These are phyloP conservation scores for Coelastrella sp. DNA, from an alignment of 139 green algal genomes.

Conservation along the genomic window DNA sequence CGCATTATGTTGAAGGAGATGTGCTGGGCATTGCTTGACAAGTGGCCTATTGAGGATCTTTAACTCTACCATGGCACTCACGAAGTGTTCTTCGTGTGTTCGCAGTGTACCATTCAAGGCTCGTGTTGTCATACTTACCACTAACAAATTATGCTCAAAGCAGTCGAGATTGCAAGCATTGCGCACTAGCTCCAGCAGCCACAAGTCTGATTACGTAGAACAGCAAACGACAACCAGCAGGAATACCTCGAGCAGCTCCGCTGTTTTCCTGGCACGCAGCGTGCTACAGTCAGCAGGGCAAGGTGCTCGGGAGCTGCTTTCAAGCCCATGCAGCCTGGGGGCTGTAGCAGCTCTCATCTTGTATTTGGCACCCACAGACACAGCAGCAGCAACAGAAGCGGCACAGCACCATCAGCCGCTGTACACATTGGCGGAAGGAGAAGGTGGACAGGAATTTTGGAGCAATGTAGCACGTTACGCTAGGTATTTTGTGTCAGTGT, in stretches of 20 bases:
- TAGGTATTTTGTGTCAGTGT: constrained; percentile 91
- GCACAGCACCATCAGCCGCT: constrained; percentile 33
- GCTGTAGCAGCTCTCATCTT: background rate
- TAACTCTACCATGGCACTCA: no score
- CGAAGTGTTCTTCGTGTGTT: no score
- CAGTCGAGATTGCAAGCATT: background rate
- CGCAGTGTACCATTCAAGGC: no score
- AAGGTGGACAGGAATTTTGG: constrained; percentile 72
- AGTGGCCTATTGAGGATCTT: no score
- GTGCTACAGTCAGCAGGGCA: background rate
- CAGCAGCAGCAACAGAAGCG: background rate
- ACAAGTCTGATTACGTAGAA: background rate
- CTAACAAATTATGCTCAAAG: no score
- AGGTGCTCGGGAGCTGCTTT: background rate
- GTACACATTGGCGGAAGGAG: constrained; percentile 66
- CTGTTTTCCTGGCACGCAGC: background rate
- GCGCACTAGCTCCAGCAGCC: background rate
- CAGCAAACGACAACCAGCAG: background rate
- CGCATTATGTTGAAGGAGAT: no score
- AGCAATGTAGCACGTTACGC: constrained; percentile 85
- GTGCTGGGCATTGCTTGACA: no score
- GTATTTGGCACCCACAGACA: background rate
- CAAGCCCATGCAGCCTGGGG: background rate
- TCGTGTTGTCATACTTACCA: no score
- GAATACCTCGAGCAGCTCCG: background rate